Percentiles rank a stretch among this genome's conserved stretches.
Evolutionary conservation across 345 rosid genomes (phyloP).

Genomic region (Camelina hispida): DNA sequence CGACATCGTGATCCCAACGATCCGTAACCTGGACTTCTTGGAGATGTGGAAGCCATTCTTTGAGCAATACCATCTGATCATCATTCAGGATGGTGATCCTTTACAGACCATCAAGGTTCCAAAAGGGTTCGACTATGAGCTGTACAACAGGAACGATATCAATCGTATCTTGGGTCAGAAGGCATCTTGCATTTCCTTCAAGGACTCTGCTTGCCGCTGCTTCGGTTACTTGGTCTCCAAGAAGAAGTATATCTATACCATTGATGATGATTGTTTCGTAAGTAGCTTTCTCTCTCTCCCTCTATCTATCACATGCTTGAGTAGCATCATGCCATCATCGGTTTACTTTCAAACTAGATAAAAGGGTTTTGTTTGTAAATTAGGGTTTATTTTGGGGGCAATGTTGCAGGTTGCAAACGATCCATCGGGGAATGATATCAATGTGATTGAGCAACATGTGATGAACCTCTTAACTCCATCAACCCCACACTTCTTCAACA

Average conservation of each 20-base stretch:
- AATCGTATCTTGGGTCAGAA: conserved; percentile 58
- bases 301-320: background rate
- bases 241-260: conserved; percentile 55
- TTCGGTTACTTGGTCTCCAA: conserved; percentile 57
- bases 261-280: conserved; percentile 68
- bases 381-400: background rate
- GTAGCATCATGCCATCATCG: too few relatives aligned
- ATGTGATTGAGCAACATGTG: conserved; percentile 61
- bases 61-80: conserved; percentile 59
- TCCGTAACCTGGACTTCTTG: conserved; percentile 56
- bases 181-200: conserved; percentile 64
- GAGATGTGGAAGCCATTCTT: conserved; percentile 65
- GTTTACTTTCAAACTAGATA: too few relatives aligned
- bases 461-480: conserved; percentile 56
- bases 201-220: conserved; percentile 64
- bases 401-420: conserved; percentile 55
- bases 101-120: conserved; percentile 59
- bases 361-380: too few relatives aligned
- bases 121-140: conserved; percentile 58
- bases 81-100: conserved; percentile 63
- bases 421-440: conserved; percentile 57
- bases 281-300: conserved; percentile 8
- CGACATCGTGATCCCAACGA: conserved; percentile 60
- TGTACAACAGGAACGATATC: conserved; percentile 60
- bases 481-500: conserved; percentile 58